phyloP scores from a whole-genome alignment of 257 asterid species.

The Ballota nigra region DNA sequence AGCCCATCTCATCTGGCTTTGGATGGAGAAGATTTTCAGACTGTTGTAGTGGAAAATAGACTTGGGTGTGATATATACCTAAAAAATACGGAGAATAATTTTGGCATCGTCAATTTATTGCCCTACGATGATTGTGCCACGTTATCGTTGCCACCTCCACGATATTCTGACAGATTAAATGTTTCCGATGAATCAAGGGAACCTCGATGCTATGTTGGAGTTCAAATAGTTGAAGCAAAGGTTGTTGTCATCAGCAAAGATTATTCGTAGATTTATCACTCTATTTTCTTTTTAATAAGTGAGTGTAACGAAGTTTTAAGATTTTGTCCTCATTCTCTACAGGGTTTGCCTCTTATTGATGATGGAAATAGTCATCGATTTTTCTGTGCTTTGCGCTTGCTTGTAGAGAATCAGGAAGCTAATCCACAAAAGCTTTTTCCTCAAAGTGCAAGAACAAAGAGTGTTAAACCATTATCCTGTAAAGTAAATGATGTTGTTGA shows the following conservation, averaged over 20 bases:
- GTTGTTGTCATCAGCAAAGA: conserved; percentile 34
- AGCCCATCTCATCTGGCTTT: conserved; percentile 61
- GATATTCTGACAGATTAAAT: conserved; percentile 90
- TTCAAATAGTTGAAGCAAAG: conserved; percentile 89
- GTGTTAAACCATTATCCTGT: conserved; percentile 69
- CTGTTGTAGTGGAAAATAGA: conserved; percentile 78
- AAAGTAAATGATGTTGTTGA: conserved; percentile 48
- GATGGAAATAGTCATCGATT: conserved; percentile 91
- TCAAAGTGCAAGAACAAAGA: conserved; percentile 98
- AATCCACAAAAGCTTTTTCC: conserved; percentile 93
- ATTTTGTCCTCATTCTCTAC: conserved; percentile 31
- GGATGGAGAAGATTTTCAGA: conserved; percentile 89
- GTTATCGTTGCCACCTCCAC: conserved; percentile 88
- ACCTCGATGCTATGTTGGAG: conserved; percentile 77
- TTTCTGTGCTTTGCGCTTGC: conserved; percentile 95
- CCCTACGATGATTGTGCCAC: conserved; percentile 50
- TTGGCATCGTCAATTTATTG: conserved; percentile 49
- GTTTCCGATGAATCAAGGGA: conserved; percentile 85
- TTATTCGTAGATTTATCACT: neutral
- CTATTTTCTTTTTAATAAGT: neutral
- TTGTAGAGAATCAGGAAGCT: conserved; percentile 86
- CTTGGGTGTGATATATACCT: conserved; percentile 91
- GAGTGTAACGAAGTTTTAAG: neutral
- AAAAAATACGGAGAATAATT: conserved; percentile 54
- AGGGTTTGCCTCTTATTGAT: conserved; percentile 88